phyloP scores from a whole-genome alignment of 2,329 filamentous ascomycete genomes.

The Fusarium sp. region DNA sequence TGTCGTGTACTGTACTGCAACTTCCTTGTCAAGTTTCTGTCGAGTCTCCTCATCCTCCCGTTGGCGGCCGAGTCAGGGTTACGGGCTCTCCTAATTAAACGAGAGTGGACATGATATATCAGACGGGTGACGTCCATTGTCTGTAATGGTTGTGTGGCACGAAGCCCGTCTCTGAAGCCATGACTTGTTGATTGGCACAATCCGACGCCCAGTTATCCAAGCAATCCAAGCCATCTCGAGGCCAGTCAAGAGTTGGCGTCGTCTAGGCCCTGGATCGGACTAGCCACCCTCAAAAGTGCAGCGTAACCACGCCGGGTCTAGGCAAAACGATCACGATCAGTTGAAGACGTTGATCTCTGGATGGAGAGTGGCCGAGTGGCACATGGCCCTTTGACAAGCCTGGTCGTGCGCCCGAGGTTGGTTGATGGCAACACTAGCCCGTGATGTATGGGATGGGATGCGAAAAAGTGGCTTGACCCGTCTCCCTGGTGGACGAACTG shows the following conservation, averaged over 20 bases:
- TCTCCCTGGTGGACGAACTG: neutral
- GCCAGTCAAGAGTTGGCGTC: conserved; percentile 9
- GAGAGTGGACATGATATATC: conserved; percentile 3
- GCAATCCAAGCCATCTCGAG: conserved; percentile 5
- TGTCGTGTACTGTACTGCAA: neutral
- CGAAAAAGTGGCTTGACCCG: conserved; percentile 11
- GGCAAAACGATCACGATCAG: conserved; percentile 9
- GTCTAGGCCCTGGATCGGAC: conserved; percentile 11
- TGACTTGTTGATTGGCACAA: conserved; percentile 16
- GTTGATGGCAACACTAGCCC: neutral
- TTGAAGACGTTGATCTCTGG: conserved; percentile 10
- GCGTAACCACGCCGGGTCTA: conserved; percentile 10
- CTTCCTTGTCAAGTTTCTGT: neutral
- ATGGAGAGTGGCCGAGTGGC: conserved; percentile 8
- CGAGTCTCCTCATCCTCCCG: neutral
- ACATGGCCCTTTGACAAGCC: conserved; percentile 4
- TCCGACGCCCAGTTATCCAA: neutral
- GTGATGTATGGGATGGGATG: conserved; percentile 5
- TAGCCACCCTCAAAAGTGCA: conserved; percentile 9
- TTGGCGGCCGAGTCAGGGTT: neutral
- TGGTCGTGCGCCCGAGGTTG: neutral
- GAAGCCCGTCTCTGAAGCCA: neutral
- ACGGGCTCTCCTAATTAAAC: neutral
- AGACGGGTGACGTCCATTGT: neutral
- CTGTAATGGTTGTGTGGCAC: conserved; percentile 8